Evolutionary conservation across 2,329 filamentous ascomycete species (phyloP).

Genomic region (Juglanconis sp.): DNA sequence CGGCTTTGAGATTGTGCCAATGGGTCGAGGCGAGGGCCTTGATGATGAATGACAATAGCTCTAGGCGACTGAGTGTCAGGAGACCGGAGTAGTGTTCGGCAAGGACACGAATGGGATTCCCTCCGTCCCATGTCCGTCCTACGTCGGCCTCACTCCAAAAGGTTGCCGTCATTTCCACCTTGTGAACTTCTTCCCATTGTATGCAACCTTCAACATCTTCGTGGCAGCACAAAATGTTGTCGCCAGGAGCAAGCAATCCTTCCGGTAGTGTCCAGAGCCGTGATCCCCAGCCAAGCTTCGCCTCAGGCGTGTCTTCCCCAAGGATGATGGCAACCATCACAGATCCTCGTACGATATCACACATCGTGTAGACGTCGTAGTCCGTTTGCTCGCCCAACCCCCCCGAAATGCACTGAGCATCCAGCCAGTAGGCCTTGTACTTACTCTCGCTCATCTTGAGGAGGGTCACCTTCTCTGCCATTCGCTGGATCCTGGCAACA

Average conservation of each 20-base stretch:
- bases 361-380: conserved; percentile 25
- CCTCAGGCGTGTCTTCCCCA: conserved; percentile 14
- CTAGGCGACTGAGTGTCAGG: conserved; percentile 26
- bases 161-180: conserved; percentile 23
- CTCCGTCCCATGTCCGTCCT: conserved; percentile 8
- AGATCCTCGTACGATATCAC: conserved; percentile 23
- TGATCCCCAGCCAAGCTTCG: conserved; percentile 21
- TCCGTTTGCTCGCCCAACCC: conserved; percentile 13
- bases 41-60: conserved; percentile 25
- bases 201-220: conserved; percentile 5
- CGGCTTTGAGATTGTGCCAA: conserved; percentile 9
- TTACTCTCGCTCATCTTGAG: background rate
- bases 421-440: conserved; percentile 21
- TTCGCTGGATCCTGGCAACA: conserved; percentile 10
- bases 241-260: conserved; percentile 21
- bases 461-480: conserved; percentile 16
- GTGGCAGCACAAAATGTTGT: conserved; percentile 16
- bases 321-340: conserved; percentile 22
- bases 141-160: conserved; percentile 21
- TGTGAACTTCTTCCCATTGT: conserved; percentile 17
- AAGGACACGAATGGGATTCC: conserved; percentile 21
- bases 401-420: conserved; percentile 16
- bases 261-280: conserved; percentile 26
- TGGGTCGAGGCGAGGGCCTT: conserved; percentile 22
- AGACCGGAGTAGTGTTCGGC: conserved; percentile 27